Evolutionary conservation across 2,329 filamentous ascomycete species (phyloP), one percentile per base, ranked within the genome.

Genomic region (Colletotrichum chrysophilum): DNA sequence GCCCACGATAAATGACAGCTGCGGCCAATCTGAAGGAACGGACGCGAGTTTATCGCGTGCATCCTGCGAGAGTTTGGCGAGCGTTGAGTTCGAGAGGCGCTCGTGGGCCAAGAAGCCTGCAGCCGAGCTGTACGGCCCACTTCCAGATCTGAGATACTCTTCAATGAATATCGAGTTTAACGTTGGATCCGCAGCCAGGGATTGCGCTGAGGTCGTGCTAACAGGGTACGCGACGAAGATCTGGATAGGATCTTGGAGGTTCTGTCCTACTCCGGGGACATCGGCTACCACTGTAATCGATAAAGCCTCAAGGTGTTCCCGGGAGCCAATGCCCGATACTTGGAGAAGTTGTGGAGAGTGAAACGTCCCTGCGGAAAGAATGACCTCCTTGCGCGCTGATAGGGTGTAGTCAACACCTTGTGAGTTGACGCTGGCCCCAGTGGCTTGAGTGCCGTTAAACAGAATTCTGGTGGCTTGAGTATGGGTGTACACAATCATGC

Each of bases 161-260:
- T 60, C 21, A 21, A 76, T 30, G 16, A 66, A 66, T 2, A 18
- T 56, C 2, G 56, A 43, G 48, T 66, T 28, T 14, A 62, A 28
- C 0, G 60, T 48, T 14, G 71, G 71, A 34, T 74, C 64, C n/a
- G 66, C 66, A 13, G 66, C 66, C 16, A 76, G 65, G 28, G 70
- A 70, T 30, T 74, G 70, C 4, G 68, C 71, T 2, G 70, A 68
- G 12, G 65, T 60, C 16, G 66, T 76, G 48, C 32, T 66, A 13
- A 76, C 71, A 36, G 70, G 70, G 36, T 65, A 74, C 7, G 70
- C 70, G 43, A 76, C 70, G 30, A 68, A 73, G 13, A 76, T 68
- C 74, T 96, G 91, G 28, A 98, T 87, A 0, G 97, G 98, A 4
- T 90, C 93, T 76, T 98, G 93, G 18, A 99, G 87, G 82, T 96